phyloP scores from a whole-genome alignment of 2,329 filamentous ascomycete genomes.

The Epichloe uncinata region DNA sequence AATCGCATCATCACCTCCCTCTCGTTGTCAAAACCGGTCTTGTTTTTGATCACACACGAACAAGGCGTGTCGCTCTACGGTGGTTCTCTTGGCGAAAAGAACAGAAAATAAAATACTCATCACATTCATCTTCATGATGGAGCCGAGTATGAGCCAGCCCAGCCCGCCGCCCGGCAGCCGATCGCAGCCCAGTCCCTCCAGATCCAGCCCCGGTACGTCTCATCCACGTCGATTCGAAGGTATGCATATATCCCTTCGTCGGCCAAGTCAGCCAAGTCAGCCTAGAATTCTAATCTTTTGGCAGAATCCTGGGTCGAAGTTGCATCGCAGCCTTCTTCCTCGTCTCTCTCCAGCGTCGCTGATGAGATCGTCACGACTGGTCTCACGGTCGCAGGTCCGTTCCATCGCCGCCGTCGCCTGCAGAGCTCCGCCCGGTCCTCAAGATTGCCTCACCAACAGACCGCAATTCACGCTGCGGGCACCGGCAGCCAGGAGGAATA shows the following conservation, averaged over 20 bases:
- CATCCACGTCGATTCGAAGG: constrained; percentile 24
- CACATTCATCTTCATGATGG: constrained; percentile 11
- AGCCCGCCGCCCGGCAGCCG: constrained; percentile 11
- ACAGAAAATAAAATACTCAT: background rate
- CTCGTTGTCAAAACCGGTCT: background rate
- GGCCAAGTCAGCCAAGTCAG: background rate
- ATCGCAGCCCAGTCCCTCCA: constrained; percentile 13
- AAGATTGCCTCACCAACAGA: constrained; percentile 23
- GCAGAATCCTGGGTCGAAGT: constrained; percentile 96
- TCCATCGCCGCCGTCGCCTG: constrained; percentile 44
- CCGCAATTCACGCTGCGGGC: constrained; percentile 28
- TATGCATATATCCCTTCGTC: constrained; percentile 10
- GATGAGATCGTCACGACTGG: constrained; percentile 90
- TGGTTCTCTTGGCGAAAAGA: too few relatives aligned
- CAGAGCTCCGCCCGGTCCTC: constrained; percentile 18
- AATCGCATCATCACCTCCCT: background rate
- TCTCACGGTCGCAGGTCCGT: constrained; percentile 57
- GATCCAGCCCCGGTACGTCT: constrained; percentile 18
- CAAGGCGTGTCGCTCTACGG: background rate
- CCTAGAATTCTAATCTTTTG: constrained; percentile 8
- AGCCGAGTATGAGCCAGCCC: constrained; percentile 14
- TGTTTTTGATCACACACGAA: background rate
- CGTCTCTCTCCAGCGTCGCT: constrained; percentile 71
- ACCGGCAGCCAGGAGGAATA: constrained; percentile 87
- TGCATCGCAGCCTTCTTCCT: constrained; percentile 82